Evolutionary conservation across 2,329 filamentous ascomycete species (phyloP).

Genomic region (Penicillium expansum): DNA sequence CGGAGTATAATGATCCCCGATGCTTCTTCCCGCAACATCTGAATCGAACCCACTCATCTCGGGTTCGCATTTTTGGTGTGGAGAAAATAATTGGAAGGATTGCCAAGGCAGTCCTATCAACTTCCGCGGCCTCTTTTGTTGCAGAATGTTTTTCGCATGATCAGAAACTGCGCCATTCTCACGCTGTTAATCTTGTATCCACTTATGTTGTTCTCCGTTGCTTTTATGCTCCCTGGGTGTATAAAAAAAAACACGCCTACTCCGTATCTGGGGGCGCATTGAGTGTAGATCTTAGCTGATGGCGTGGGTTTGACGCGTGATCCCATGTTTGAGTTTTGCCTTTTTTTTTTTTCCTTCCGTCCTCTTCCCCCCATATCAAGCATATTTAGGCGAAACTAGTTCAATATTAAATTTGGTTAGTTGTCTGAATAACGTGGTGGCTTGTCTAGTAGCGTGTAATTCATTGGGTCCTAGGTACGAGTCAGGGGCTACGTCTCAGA

Average conservation of each 20-base stretch:
- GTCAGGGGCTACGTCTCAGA: constrained; percentile 21
- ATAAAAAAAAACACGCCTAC: not conserved
- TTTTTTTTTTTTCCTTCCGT: not conserved
- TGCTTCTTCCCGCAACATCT: not conserved
- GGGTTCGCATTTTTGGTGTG: not conserved
- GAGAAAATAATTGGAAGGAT: not conserved
- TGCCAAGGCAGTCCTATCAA: not conserved
- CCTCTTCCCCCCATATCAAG: not conserved
- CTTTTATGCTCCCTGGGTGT: not conserved
- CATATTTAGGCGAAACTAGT: not conserved
- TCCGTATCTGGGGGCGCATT: not conserved
- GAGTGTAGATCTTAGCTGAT: not conserved
- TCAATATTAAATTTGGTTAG: not conserved
- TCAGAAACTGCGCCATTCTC: not conserved
- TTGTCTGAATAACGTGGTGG: not conserved
- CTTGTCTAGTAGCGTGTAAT: not conserved
- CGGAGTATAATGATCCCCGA: not conserved
- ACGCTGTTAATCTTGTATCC: not conserved
- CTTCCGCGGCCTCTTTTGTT: not conserved
- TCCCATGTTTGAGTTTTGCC: constrained; percentile 1
- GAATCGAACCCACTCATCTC: not conserved
- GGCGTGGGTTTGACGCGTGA: not conserved
- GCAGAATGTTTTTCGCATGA: not conserved
- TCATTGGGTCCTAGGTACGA: not conserved
- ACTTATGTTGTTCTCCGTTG: not conserved